phyloP scores from a whole-genome alignment of 2,329 filamentous ascomycete species.

The Phymatotrichopsis omnivora region DNA sequence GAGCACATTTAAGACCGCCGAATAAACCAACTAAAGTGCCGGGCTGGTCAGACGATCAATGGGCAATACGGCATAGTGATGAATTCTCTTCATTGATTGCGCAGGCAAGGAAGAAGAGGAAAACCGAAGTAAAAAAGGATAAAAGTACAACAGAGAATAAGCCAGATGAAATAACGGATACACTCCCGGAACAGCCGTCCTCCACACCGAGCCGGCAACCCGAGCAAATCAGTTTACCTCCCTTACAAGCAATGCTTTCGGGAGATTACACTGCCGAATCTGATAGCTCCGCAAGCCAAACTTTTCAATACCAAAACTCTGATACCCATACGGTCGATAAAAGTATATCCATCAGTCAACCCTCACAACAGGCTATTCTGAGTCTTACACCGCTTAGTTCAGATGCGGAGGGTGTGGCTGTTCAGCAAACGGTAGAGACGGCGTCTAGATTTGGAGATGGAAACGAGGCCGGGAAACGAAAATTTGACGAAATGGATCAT shows the following conservation, averaged over 20 bases:
- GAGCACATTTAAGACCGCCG: constrained; percentile 56
- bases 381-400: too few relatives aligned
- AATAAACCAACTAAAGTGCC: constrained; percentile 36
- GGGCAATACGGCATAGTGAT: constrained; percentile 59
- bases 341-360: too few relatives aligned
- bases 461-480: constrained; percentile 10
- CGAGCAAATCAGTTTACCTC: too few relatives aligned
- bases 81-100: constrained; percentile 75
- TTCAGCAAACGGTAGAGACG: too few relatives aligned
- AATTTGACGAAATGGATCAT: constrained; percentile 14
- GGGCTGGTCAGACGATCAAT: constrained; percentile 77
- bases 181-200: too few relatives aligned
- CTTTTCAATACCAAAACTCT: too few relatives aligned
- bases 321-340: too few relatives aligned
- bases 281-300: neutral
- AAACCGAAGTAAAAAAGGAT: constrained; percentile 24
- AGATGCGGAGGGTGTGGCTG: too few relatives aligned
- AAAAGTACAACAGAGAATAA: constrained; percentile 18
- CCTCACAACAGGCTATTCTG: too few relatives aligned
- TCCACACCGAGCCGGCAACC: too few relatives aligned
- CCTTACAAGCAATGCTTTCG: too few relatives aligned
- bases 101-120: constrained; percentile 47
- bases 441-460: too few relatives aligned
- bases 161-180: neutral
- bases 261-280: neutral